phyloP scores from a whole-genome alignment of 352 stramenopile genomes.

The Vaucheria bursata region DNA sequence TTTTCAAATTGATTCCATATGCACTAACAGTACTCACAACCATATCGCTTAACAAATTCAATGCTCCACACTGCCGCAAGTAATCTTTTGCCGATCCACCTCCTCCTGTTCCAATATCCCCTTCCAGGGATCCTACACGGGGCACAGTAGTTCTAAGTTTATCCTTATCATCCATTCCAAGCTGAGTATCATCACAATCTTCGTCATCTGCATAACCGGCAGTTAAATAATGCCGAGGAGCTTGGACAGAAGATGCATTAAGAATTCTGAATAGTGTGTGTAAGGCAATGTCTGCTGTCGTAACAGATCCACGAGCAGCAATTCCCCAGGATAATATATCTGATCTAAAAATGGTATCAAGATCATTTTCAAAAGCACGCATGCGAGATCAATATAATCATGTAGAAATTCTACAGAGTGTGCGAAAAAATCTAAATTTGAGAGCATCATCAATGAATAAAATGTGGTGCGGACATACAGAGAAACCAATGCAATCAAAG shows the following conservation, averaged over 20 bases:
- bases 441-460: no score
- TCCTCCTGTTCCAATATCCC: not conserved
- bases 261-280: not conserved
- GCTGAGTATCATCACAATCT: not conserved
- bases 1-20: no score
- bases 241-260: not conserved
- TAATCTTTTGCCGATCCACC: not conserved
- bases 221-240: not conserved
- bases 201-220: not conserved
- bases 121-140: not conserved
- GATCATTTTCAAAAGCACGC: no score
- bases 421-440: no score
- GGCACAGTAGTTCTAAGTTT: no score
- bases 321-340: not conserved
- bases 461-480: no score
- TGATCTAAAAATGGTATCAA: no score
- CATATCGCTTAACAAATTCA: not conserved
- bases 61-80: not conserved
- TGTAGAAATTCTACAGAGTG: no score
- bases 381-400: no score
- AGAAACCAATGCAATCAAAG: no score
- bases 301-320: not conserved
- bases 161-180: no score
- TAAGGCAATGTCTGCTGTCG: not conserved
- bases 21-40: not conserved